Evolutionary conservation across 1,284 basidiomycete genomes (phyloP).

Genomic region (Fistulina hepatica): DNA sequence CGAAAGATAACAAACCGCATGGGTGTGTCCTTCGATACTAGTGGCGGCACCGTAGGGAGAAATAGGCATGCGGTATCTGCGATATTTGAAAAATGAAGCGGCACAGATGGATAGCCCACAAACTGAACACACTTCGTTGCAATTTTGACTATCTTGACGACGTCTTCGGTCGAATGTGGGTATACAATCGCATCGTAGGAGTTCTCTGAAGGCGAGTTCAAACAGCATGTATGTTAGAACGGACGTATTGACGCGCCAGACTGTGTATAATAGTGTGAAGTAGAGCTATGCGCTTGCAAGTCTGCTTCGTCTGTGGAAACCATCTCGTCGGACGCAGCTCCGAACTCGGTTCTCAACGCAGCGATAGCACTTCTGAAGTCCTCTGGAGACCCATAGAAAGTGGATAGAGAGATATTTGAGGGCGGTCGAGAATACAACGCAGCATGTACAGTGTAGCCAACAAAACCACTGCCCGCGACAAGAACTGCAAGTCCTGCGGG

Average conservation of each 20-base stretch:
- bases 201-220: slow-evolving; percentile 22
- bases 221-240: background rate
- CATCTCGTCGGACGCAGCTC: slow-evolving; percentile 19
- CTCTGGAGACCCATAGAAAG: slow-evolving; percentile 32
- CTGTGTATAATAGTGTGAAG: slow-evolving; percentile 47
- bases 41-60: slow-evolving; percentile 64
- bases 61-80: slow-evolving; percentile 66
- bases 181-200: slow-evolving; percentile 44
- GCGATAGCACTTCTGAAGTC: slow-evolving; percentile 43
- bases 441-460: too few relatives aligned
- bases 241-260: slow-evolving; percentile 29
- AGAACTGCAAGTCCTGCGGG: too few relatives aligned
- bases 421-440: too few relatives aligned
- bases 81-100: too few relatives aligned
- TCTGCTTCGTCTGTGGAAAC: slow-evolving; percentile 48
- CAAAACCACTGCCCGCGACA: too few relatives aligned
- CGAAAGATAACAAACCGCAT: slow-evolving; percentile 51
- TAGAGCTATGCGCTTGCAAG: slow-evolving; percentile 45
- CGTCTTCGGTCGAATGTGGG: slow-evolving; percentile 52
- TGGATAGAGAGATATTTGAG: too few relatives aligned
- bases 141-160: slow-evolving; percentile 55
- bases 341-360: slow-evolving; percentile 34
- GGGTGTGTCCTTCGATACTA: slow-evolving; percentile 54
- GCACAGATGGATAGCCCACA: too few relatives aligned
- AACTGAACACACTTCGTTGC: too few relatives aligned